These are phyloP conservation scores for Intubia oerlemansii DNA, from an alignment of 2,329 filamentous ascomycete genomes.

Conservation along the genomic window DNA sequence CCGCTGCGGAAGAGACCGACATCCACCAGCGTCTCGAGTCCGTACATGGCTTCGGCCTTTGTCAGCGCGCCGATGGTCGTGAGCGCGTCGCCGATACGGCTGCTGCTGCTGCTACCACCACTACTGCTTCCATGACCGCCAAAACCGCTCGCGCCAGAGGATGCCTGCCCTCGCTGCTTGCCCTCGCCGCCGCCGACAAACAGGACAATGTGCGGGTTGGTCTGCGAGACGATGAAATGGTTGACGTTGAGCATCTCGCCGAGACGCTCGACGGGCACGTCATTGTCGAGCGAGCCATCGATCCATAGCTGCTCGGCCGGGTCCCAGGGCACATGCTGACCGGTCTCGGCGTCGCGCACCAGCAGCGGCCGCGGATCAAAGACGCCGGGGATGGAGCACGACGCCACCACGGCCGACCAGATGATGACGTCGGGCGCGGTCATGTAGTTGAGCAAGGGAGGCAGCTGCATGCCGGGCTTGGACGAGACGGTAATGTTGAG, in stretches of 20 bases:
- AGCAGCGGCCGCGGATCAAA: slow-evolving; percentile 63
- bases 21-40: slow-evolving; percentile 62
- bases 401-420: slow-evolving; percentile 91
- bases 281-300: slow-evolving; percentile 86
- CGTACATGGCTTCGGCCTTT: slow-evolving; percentile 59
- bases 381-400: slow-evolving; percentile 75
- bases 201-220: slow-evolving; percentile 82
- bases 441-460: slow-evolving; percentile 73
- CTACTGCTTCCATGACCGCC: no score
- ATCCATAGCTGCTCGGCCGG: slow-evolving; percentile 73
- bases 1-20: slow-evolving; percentile 61
- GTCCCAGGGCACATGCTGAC: slow-evolving; percentile 63
- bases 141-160: no score
- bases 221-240: slow-evolving; percentile 92
- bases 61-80: slow-evolving; percentile 49
- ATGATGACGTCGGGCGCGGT: slow-evolving; percentile 89
- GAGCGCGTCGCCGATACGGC: slow-evolving; percentile 26
- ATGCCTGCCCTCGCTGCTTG: no score
- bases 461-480: slow-evolving; percentile 69
- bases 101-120: not conserved
- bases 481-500: slow-evolving; percentile 89
- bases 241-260: slow-evolving; percentile 97
- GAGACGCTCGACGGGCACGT: slow-evolving; percentile 74
- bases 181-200: slow-evolving; percentile 57
- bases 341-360: slow-evolving; percentile 68